Evolutionary conservation across 2,329 filamentous ascomycete species (phyloP), one percentile per base, ranked within the genome.

Genomic region (Penicillium aurantiogriseum): DNA sequence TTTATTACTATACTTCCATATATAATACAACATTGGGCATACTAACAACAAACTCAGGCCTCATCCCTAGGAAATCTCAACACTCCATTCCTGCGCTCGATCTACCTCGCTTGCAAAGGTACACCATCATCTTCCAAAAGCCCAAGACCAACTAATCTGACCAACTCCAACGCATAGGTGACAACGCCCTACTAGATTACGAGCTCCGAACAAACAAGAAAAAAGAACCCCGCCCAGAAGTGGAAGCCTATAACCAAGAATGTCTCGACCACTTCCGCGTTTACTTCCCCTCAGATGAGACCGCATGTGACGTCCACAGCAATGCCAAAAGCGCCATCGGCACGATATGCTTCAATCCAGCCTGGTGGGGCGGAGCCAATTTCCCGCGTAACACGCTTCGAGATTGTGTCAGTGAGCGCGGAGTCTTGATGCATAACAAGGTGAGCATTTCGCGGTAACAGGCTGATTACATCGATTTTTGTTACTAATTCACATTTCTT

Each of bases 371-470:
- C 42, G 77, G 82, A 0, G 60, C 80, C 2, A 83, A 78, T 0
- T 97, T 97, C 67, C 93, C 93, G 4, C 82, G 80, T 42, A 74
- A 84, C 40, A 78, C 90, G 31, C 78, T 97, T 67, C 84, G 87
- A 51, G 91, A 97, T 71, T 92, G 88, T 70, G 79, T 86, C 62
- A 95, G 89, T 62, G 83, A 79, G 25, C 81, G 92, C 36, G 65
- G 76, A 3, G 90, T 97, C 23, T 78, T 99, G 61, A 90, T 95
- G 79, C 94, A 99, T 75, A 95, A 86, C 76, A 99, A 99, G 77
- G 80, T 91, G 63, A 76, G 86, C 21, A 7, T 77, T 21, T 13
- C 2, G 4, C 9, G 6, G 17, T 21, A 21, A 21, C 21, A 1
- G 23, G 23, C 39, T 11, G 3, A 5, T 15, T 33, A 17, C 1